phyloP scores from a whole-genome alignment of 371 early-diverging fungal species.

The Amoeboaphelidium protococcarum region DNA sequence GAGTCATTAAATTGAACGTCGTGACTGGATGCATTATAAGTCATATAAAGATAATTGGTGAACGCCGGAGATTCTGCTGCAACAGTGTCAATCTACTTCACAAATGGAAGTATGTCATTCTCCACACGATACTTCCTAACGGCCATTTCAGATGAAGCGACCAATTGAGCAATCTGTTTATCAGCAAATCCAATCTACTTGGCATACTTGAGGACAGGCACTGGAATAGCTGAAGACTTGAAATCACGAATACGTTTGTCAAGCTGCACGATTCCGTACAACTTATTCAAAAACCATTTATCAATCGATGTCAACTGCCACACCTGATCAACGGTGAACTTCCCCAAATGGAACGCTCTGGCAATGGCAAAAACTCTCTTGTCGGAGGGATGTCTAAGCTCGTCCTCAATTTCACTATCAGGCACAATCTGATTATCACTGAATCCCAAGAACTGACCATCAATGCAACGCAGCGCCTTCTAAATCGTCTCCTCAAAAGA shows the following conservation, averaged over 20 bases:
- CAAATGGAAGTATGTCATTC: conserved; percentile 52
- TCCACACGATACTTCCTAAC: conserved; percentile 52
- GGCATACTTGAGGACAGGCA: conserved; percentile 28
- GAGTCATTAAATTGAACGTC: conserved; percentile 60
- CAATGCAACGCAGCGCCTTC: conserved; percentile 52
- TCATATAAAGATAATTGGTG: conserved; percentile 87
- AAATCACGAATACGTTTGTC: conserved; percentile 5
- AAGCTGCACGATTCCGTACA: conserved; percentile 32
- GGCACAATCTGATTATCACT: neutral
- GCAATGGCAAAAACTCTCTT: conserved; percentile 74
- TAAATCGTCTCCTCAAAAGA: conserved; percentile 81
- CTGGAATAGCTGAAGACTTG: conserved; percentile 16
- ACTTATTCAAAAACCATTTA: conserved; percentile 80
- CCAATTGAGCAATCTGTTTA: conserved; percentile 38
- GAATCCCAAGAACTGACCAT: conserved; percentile 34
- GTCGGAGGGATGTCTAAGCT: conserved; percentile 57
- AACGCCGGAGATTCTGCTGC: conserved; percentile 87
- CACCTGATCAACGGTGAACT: conserved; percentile 58
- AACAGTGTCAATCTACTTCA: conserved; percentile 90
- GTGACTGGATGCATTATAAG: conserved; percentile 70
- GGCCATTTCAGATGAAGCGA: conserved; percentile 59
- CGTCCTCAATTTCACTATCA: conserved; percentile 31
- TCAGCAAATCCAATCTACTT: conserved; percentile 86
- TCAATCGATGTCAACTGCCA: conserved; percentile 69
- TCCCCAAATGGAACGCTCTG: conserved; percentile 41